Conservation (phyloP, 306 rosid genomes). For the Senna tora region DNA sequence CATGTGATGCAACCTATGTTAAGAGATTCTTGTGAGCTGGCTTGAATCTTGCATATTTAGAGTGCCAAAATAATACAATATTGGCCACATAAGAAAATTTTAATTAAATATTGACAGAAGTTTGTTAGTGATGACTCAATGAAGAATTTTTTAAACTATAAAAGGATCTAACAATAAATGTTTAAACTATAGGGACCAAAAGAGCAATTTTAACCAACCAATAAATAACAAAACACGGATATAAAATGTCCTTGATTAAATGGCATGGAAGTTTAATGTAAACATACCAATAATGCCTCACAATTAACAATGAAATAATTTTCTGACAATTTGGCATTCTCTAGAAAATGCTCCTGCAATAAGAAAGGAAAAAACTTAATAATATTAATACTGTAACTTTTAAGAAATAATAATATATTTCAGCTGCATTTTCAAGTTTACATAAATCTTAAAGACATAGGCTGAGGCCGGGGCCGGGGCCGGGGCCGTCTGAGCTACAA, state of each 20-base stretch:
- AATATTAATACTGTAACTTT: neutral
- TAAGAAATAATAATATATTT: constrained; percentile 20
- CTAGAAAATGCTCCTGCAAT: constrained; percentile 88
- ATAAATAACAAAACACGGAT: constrained; percentile 32
- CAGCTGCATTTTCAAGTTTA: constrained; percentile 15
- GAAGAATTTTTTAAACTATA: too few species aligned
- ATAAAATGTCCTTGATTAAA: constrained; percentile 25
- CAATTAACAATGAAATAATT: constrained; percentile 82
- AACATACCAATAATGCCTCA: constrained; percentile 77
- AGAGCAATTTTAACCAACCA: too few species aligned
- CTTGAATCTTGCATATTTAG: too few species aligned
- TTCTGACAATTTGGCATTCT: constrained; percentile 77
- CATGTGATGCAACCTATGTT: too few species aligned
- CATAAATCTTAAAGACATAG: neutral
- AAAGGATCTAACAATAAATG: too few species aligned
- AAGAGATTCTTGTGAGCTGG: too few species aligned
- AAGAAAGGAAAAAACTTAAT: constrained; percentile 13
- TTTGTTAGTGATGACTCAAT: too few species aligned
- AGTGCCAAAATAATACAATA: too few species aligned
- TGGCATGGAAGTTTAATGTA: constrained; percentile 26
- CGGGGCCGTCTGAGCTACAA: neutral
- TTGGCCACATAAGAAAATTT: too few species aligned
- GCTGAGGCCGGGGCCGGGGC: neutral
- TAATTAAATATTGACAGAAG: too few species aligned
- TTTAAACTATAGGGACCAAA: too few species aligned